phyloP scores from a whole-genome alignment of 2,329 filamentous ascomycete genomes.

The Pyricularia grisea region DNA sequence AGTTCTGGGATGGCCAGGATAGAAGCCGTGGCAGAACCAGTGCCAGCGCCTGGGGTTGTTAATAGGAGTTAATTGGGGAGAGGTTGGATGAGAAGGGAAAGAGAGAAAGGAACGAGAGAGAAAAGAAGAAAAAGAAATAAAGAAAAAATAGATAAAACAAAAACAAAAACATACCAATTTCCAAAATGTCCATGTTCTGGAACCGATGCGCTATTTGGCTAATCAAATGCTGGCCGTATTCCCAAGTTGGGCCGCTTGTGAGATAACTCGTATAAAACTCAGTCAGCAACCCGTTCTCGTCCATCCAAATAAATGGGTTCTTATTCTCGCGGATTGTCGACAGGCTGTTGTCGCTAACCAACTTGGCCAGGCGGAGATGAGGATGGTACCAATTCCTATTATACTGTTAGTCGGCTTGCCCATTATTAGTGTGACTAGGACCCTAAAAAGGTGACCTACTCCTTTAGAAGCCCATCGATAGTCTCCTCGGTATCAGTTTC shows the following conservation, averaged over 20 bases:
- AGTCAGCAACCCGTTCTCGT: constrained; percentile 22
- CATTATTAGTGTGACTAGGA: no score
- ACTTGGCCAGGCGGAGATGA: constrained; percentile 7
- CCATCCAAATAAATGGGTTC: constrained; percentile 8
- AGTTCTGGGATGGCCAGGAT: not conserved
- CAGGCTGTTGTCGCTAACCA: constrained; percentile 6
- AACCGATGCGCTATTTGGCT: constrained; percentile 2
- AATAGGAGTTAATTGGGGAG: not conserved
- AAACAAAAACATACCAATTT: constrained; percentile 16
- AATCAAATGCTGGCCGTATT: not conserved
- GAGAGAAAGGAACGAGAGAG: no score
- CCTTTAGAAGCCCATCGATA: not conserved
- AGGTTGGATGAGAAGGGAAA: not conserved
- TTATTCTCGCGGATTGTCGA: constrained; percentile 13
- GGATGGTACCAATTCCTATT: constrained; percentile 5
- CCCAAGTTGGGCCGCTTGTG: not conserved
- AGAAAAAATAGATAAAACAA: not conserved
- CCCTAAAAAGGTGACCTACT: no score
- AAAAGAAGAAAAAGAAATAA: no score
- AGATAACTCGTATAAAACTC: not conserved
- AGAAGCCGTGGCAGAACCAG: constrained; percentile 16
- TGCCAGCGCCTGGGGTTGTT: constrained; percentile 17
- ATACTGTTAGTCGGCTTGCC: no score
- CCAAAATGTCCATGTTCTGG: constrained; percentile 15
- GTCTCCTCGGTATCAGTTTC: not conserved